phyloP scores from a whole-genome alignment of 768 basidiomycete species.

The Hypholoma sublateritium region DNA sequence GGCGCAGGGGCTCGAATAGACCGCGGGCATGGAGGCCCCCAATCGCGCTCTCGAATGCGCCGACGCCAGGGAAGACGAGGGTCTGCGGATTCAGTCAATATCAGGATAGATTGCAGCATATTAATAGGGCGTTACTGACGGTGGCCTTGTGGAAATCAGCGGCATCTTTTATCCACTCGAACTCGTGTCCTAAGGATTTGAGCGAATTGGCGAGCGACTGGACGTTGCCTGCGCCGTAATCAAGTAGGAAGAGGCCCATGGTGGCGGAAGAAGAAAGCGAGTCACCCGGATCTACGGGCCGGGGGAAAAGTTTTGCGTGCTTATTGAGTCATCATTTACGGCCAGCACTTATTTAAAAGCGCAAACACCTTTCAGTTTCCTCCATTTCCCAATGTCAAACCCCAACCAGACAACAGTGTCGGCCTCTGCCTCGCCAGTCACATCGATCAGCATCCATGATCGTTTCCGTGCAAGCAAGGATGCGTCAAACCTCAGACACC shows the following conservation, averaged over 20 bases:
- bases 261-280: constrained; percentile 13
- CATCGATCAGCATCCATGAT: constrained; percentile 43
- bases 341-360: background rate
- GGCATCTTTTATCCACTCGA: constrained; percentile 83
- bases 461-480: constrained; percentile 27
- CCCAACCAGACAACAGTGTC: constrained; percentile 46
- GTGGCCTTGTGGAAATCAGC: constrained; percentile 86
- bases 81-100: constrained; percentile 49
- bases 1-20: constrained; percentile 74
- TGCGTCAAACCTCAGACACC: constrained; percentile 44
- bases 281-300: constrained; percentile 21
- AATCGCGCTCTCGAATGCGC: constrained; percentile 88
- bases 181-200: constrained; percentile 77
- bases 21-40: constrained; percentile 70
- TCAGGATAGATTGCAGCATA: constrained; percentile 2
- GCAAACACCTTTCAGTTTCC: background rate
- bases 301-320: constrained; percentile 17
- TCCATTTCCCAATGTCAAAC: background rate
- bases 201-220: constrained; percentile 93
- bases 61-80: constrained; percentile 96
- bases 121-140: constrained; percentile 50
- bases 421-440: constrained; percentile 53
- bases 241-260: constrained; percentile 79
- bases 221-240: constrained; percentile 96
- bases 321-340: constrained; percentile 12